Conservation (phyloP, 2,329 filamentous ascomycete species). For the Leptoxyphium fumago region DNA sequence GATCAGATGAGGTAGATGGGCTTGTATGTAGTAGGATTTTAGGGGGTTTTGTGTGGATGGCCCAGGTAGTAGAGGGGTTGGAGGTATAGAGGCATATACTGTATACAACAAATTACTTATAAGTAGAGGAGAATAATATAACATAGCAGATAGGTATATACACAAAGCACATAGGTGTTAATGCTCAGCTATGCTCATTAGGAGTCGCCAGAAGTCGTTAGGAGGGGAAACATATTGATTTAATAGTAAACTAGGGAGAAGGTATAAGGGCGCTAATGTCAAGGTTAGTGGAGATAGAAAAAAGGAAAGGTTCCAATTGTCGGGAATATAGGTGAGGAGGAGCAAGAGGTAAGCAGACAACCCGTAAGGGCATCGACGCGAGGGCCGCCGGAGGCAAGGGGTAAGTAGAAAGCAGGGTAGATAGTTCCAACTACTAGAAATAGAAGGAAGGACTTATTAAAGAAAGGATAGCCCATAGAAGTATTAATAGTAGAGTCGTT, state of each 20-base stretch:
- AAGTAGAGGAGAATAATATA: neutral
- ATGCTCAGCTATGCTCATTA: neutral
- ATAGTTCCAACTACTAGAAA: neutral
- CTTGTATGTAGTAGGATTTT: neutral
- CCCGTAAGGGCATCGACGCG: neutral
- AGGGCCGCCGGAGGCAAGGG: neutral
- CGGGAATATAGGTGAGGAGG: neutral
- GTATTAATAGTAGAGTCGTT: too few species aligned
- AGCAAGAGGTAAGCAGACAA: neutral
- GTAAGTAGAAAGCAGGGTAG: neutral
- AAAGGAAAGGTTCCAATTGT: neutral
- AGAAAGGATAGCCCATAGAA: neutral
- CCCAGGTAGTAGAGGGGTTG: neutral
- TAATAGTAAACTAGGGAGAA: neutral
- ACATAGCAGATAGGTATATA: too few species aligned
- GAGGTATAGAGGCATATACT: neutral
- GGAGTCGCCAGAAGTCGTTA: neutral
- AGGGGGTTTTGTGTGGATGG: neutral
- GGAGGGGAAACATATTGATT: neutral
- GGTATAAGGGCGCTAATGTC: neutral
- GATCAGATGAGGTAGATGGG: neutral
- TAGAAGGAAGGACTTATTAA: neutral
- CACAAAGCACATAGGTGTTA: too few species aligned
- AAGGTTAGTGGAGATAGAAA: neutral
- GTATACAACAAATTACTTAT: too few species aligned